Evolutionary conservation across 1,284 basidiomycete genomes (phyloP), one percentile per base, ranked within the genome.

Genomic region (Phellopilus nigrolimitatus): DNA sequence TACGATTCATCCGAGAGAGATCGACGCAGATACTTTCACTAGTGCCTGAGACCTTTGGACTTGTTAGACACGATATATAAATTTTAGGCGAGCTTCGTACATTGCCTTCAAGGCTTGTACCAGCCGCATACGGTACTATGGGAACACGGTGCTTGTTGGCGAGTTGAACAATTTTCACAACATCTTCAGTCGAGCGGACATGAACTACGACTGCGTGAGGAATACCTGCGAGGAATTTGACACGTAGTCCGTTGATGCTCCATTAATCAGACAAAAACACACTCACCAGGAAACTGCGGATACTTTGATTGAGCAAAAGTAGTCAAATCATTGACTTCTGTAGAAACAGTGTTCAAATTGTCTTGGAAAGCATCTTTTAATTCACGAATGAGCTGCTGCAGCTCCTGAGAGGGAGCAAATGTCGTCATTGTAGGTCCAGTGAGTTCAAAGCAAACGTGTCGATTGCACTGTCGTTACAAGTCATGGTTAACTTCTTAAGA

Each of bases 1-100:
- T 71, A 56, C 75, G 68, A 62, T 79, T 71, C 79, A 82, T 80
- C 6, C 61, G 64, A 5, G 70, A 69, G 45, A 80, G 64, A 59
- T 81, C 78, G 47, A 82, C 63, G 22, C 71, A 74, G 58, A 79
- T 74, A 15, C 72, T 41, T 34, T 60, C 13, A 24, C 49, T 31
- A 42, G 42, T 54, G 17, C 36, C 43, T 15, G 27, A 47, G 24
- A 38, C 37, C 44, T 49, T 13, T 6, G 15, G 21, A 30, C 6
- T 33, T 10, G 21, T 27, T n/a, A 51, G 25, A n/a, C n/a, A n/a
- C n/a, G n/a, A n/a, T n/a, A n/a, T n/a, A n/a, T n/a, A n/a, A n/a
- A n/a, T n/a, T n/a, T n/a, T 12, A 36, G 21, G 10, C 36, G n/a
- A 4, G 15, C 62, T 60, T 37, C 56, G 49, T 44, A 60, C 64